Base-by-base conservation (phyloP, 2,329 filamentous ascomycete genomes). In the Xylaria sp. region DNA sequence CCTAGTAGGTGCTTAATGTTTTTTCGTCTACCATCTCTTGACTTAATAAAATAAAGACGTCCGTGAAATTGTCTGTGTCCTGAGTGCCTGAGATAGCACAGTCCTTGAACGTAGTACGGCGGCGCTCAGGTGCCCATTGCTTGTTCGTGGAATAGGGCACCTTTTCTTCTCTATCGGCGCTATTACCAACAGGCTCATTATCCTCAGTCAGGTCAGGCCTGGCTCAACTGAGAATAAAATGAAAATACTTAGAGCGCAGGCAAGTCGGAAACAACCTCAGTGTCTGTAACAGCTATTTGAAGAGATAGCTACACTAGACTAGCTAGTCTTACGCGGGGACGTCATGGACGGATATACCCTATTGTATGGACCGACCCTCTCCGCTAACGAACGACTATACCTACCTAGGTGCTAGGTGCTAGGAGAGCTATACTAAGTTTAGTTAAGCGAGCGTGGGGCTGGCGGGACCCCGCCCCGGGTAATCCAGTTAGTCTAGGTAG, bases 101-200 rank as follows among this genome's bases (percentile, higher is more conserved):
- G 43, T 0, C 25, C 56, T n/a, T 63, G 64, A 8, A 65, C 43
- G 17, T 62, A 38, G 43, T 62, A 60, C 11, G 47, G 46, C 4
- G 58, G 52, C 2, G 64, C 48, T 1, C 65, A 60, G 7, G 43
- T 40, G 48, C 51, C 37, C 10, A 29, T 25, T 19, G 41, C 43
- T 35, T 49, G 48, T 43, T 54, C 58, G 17, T 54, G 44, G n/a
- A 57, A 60, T n/a, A n/a, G n/a, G n/a, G n/a, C 31, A 21, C 49
- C 37, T 13, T 52, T 17, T 54, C 64, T 31, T 54, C 62, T 31
- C 51, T 54, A n/a, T 67, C 62, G 7, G 63, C 60, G 13, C 19
- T 25, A n/a, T 63, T 55, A 13, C 23, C 53, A 54, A 54, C 62
- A 10, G 46, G 40, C 40, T 15, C 19, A 19, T 5, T n/a, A 41